Conservation (phyloP, 73 alveolate genomes). For the Symbiodinium natans region DNA sequence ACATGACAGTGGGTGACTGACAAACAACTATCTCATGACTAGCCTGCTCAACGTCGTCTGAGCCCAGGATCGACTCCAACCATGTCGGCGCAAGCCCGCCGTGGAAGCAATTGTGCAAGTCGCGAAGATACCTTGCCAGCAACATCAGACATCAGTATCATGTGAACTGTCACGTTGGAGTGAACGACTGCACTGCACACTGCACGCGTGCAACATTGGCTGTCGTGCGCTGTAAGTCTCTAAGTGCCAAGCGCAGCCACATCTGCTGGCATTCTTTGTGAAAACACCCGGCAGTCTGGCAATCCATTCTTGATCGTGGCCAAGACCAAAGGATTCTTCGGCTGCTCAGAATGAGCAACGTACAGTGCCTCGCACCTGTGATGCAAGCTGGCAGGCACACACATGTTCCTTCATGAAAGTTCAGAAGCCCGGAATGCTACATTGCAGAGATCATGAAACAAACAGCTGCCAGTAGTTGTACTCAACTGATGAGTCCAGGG, state of each 20-base stretch:
- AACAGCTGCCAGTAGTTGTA: too few species aligned
- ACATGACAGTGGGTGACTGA: background rate
- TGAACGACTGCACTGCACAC: background rate
- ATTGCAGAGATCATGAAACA: too few species aligned
- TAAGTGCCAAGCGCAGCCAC: background rate
- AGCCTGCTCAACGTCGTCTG: conserved; percentile 4
- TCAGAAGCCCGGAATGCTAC: too few species aligned
- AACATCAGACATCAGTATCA: background rate
- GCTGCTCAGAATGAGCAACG: background rate
- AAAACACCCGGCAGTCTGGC: background rate
- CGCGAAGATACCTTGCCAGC: conserved; percentile 12
- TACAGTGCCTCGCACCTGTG: background rate
- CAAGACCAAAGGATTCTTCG: background rate
- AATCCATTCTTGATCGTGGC: background rate
- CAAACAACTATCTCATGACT: background rate
- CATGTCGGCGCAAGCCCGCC: background rate
- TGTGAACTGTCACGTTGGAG: background rate
- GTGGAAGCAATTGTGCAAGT: conserved; percentile 54
- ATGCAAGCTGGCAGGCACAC: background rate
- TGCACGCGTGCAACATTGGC: background rate
- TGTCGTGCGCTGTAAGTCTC: background rate
- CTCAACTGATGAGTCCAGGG: too few species aligned
- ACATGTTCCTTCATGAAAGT: too few species aligned
- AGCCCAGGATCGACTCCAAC: conserved; percentile 23
- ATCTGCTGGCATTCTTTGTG: background rate